Base-by-base conservation (phyloP, 768 basidiomycete species). In the Boletus coccyginus region DNA sequence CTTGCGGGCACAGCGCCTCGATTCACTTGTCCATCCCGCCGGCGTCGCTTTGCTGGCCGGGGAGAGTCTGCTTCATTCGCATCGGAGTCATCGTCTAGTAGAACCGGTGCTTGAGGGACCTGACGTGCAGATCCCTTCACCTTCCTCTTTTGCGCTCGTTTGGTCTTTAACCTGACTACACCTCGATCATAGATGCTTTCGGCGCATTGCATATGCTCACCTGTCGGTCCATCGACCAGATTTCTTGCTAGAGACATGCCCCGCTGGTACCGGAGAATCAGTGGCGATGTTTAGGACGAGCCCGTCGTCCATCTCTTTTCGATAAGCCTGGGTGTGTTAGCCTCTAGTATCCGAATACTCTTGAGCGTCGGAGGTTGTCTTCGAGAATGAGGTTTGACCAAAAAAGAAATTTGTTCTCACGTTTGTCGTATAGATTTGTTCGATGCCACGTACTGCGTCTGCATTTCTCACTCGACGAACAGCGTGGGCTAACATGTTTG, bases 141-240 rank as follows among this genome's bases (percentile, higher is more conserved):
- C 62, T 86, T 86, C 38, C 86, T 79, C 72, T 89, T 88, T 27
- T 78, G 75, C 52, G 79, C 78, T 58, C 88, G 84, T 71, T 87
- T 93, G 42, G 83, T 84, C 75, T 90, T 92, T 53, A 89, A 68
- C 67, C 92, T 93, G 55, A 52, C 36, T 49, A 27, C 13, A 48
- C 16, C 58, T 51, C 41, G 56, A 46, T 7, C 14, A 27, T 24
- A 19, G 41, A 53, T 46, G 40, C n/a, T 21, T 38, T n/a, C 11
- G 9, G 44, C 1, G 8, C 27, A 41, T 53, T 52, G 54, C 14
- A 51, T 57, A 32, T 21, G 68, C 77, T 53, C 61, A 88, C 90
- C 92, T 81, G 67, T 90, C 88, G 13, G 85, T 89, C 87, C 89
- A 90, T 71, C 86, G 76, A 13, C 87, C 86, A 24, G 84, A 83